Percentiles rank a stretch among this genome's conserved stretches.
Conservation (phyloP, 2,329 filamentous ascomycete species). For the Trichoderma lentiforme region DNA sequence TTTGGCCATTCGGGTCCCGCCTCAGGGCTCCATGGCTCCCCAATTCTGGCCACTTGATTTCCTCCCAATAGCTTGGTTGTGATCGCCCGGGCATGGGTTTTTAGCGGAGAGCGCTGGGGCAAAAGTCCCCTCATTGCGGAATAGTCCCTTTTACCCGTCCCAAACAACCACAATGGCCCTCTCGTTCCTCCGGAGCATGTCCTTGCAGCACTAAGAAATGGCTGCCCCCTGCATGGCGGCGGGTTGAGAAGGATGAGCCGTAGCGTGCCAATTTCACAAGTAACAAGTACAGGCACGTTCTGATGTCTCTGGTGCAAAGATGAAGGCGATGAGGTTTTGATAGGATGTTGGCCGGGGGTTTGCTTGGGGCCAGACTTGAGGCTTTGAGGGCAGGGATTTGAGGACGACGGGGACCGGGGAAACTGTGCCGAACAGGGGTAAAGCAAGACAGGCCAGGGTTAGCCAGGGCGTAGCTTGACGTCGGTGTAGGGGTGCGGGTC, state of each 20-base stretch:
- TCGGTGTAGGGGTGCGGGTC: constrained; percentile 5
- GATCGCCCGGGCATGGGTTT: constrained; percentile 16
- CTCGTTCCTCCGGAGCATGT: not conserved
- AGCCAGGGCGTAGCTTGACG: constrained; percentile 12
- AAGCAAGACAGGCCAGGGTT: not conserved
- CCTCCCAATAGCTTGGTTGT: constrained; percentile 17
- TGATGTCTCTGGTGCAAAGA: not conserved
- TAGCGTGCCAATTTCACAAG: not conserved
- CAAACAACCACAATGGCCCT: not conserved
- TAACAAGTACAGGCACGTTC: too few species aligned
- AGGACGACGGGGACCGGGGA: constrained; percentile 4
- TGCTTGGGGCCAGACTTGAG: not conserved
- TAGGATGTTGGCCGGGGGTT: not conserved
- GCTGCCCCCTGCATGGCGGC: constrained; percentile 1
- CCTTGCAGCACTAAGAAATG: not conserved
- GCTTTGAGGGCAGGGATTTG: not conserved
- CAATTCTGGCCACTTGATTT: constrained; percentile 6
- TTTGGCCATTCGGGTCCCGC: constrained; percentile 10
- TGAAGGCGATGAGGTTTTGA: not conserved
- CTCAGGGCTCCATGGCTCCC: constrained; percentile 7
- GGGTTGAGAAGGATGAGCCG: not conserved
- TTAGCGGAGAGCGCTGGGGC: constrained; percentile 14
- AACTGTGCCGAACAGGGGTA: constrained; percentile 6
- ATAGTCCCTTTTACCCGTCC: constrained; percentile 15
- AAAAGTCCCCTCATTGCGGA: constrained; percentile 10